Evolutionary conservation across 768 basidiomycete species (phyloP).

Genomic region (Macrolepiota fuliginosa): DNA sequence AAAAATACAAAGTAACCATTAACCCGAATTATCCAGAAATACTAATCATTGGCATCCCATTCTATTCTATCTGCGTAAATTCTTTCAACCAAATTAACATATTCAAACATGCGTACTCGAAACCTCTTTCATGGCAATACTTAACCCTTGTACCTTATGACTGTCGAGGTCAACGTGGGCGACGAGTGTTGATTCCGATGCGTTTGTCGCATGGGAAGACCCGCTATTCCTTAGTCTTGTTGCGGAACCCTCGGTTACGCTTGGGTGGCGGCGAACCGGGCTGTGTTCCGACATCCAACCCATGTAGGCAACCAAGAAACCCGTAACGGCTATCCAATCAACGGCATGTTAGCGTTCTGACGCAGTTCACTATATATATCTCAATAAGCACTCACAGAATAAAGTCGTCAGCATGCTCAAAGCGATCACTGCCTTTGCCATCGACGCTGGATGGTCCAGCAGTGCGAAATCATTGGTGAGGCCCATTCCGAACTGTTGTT

Average conservation of each 20-base stretch:
- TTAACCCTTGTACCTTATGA: neutral
- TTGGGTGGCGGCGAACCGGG: neutral
- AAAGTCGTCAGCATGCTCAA: constrained; percentile 5
- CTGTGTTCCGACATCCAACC: constrained; percentile 4
- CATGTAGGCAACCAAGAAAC: constrained; percentile 8
- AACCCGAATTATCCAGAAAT: neutral
- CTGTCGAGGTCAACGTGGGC: neutral
- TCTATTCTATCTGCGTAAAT: neutral
- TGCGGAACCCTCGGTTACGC: neutral
- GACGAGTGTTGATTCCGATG: neutral
- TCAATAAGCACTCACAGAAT: neutral
- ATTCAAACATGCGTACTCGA: neutral
- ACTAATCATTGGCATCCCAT: neutral
- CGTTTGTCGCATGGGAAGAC: neutral
- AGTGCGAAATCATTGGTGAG: constrained; percentile 10
- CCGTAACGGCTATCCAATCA: constrained; percentile 1
- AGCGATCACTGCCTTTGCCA: constrained; percentile 5
- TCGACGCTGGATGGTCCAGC: neutral
- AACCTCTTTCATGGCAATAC: neutral
- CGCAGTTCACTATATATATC: neutral
- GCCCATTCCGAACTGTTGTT: neutral
- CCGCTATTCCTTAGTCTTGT: neutral
- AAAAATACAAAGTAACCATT: neutral
- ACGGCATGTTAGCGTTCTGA: neutral
- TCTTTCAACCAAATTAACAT: neutral